Conservation (phyloP, 768 basidiomycete species). For the Hydnomerulius pinastri region DNA sequence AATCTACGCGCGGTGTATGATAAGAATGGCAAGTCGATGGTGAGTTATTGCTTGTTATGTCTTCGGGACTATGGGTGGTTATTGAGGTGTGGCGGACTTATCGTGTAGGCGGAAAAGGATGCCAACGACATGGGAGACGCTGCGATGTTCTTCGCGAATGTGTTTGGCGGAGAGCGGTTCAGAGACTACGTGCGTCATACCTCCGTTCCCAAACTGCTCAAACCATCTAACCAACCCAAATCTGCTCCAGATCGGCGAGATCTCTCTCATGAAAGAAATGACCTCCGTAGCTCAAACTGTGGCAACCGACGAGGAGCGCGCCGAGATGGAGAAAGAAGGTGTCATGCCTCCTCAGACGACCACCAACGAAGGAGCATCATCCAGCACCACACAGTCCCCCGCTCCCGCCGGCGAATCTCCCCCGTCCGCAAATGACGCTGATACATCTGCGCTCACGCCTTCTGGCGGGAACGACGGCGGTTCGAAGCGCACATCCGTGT, state of each 20-base stretch:
- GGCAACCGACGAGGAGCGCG: conserved; percentile 92
- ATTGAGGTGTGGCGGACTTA: conserved; percentile 1
- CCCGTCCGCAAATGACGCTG: conserved; percentile 4
- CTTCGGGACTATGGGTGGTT: conserved; percentile 6
- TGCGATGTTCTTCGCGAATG: conserved; percentile 90
- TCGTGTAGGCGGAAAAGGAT: conserved; percentile 67
- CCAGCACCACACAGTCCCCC: conserved; percentile 14
- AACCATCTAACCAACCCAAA: conserved; percentile 1
- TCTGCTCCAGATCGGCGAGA: conserved; percentile 83
- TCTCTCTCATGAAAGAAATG: conserved; percentile 94
- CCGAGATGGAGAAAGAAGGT: conserved; percentile 78
- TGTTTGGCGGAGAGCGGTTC: conserved; percentile 95
- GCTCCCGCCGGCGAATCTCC: conserved; percentile 16
- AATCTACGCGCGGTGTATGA: conserved; percentile 91
- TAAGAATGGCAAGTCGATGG: conserved; percentile 91
- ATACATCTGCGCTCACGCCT: conserved; percentile 17
- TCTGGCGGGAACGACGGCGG: conserved; percentile 20
- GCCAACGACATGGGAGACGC: conserved; percentile 90
- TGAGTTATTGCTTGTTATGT: conserved; percentile 33
- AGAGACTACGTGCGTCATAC: conserved; percentile 72
- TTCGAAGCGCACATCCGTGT: conserved; percentile 14
- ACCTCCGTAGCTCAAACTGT: conserved; percentile 80
- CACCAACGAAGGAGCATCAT: conserved; percentile 11
- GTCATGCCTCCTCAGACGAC: conserved; percentile 31
- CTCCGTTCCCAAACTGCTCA: neutral